These are phyloP conservation scores for Lichtheimia hyalospora DNA, from an alignment of 371 early-diverging fungal species.

Conservation along the genomic window DNA sequence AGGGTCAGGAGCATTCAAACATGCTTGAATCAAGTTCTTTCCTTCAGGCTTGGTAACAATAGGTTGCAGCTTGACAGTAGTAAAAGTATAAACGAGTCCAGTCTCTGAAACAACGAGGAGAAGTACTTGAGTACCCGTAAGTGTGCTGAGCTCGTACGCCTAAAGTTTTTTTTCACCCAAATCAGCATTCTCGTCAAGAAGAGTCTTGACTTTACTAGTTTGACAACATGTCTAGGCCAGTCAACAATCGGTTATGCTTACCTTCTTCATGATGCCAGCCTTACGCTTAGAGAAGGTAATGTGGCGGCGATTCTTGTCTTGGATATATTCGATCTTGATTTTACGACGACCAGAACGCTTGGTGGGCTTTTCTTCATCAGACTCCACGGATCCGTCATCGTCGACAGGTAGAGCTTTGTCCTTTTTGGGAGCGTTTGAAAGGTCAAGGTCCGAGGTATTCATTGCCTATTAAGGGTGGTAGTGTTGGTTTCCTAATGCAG, in stretches of 20 bases:
- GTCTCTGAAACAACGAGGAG: constrained; percentile 97
- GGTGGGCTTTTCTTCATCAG: constrained; percentile 44
- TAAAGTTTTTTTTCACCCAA: constrained; percentile 19
- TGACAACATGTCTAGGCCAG: not conserved
- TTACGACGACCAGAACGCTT: constrained; percentile 88
- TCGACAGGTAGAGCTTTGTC: constrained; percentile 2
- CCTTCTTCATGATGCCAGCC: constrained; percentile 99
- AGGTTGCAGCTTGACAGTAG: constrained; percentile 96
- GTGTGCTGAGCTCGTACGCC: constrained; percentile 95
- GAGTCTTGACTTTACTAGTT: too few relatives aligned
- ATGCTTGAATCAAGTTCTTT: constrained; percentile 93
- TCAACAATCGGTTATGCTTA: constrained; percentile 12
- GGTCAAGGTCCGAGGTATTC: constrained; percentile 3
- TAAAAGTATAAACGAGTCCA: constrained; percentile 98
- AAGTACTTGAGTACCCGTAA: constrained; percentile 98
- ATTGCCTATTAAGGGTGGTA: constrained; percentile 6
- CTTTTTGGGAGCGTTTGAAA: not conserved
- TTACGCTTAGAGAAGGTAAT: constrained; percentile 99
- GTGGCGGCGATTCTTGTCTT: constrained; percentile 92
- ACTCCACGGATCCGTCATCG: constrained; percentile 41
- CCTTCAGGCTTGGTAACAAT: constrained; percentile 94
- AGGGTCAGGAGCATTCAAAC: constrained; percentile 87
- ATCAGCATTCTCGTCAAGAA: constrained; percentile 3
- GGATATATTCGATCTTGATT: constrained; percentile 97
- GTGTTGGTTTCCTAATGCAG: constrained; percentile 7